Evolutionary conservation across 345 rosid species (phyloP), one percentile per base, ranked within the genome.

Genomic region (Hibiscus tridactylites): DNA sequence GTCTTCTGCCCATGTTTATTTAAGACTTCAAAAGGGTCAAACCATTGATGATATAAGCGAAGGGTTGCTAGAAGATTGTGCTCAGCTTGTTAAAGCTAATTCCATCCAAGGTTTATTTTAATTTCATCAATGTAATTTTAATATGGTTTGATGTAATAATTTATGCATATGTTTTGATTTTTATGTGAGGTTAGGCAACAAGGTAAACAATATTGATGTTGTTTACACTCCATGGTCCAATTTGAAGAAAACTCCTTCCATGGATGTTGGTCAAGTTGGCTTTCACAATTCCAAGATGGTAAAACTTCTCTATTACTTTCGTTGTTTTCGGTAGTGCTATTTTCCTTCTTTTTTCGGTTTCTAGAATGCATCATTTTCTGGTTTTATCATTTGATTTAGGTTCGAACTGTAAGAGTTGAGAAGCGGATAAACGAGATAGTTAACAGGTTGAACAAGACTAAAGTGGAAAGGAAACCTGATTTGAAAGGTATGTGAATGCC

Each of bases 231-330:
- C 96, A 1, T 95, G 99, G 99, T 75, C 89, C 50, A 92, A 95
- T 81, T 86, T 95, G 81, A 95, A 89, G 91, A 95, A 92, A 82
- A 90, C 96, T 65, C 89, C 97, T 62, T 89, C 99, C 69, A 95
- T 95, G 99, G 98, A 95, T 80, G 98, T 92, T 72, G 99, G 99
- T 35, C 99, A 95, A 89, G 97, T 95, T 74, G 97, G 98, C 75
- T 95, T 95, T 83, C 83, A 89, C 83, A 89, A 85, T 79, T 50
- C 97, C 1, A 95, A 88, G 87, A 87, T 86, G 96, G 99, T 88
- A 78, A 85, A 83, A 50, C 46, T 70, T 60, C 52, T 57, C 12
- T 65, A 3, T 65, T 63, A 17, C 49, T 65, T 50, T 17, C 50
- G 31, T 15, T 6, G 33, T 12, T 24, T 2, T 6, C 1, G 5